A percentile compares a stretch with the other conserved stretches of the same genome.
These are phyloP conservation scores for Leucosporidium yakuticum DNA, from an alignment of 768 basidiomycete species.

Conservation along the genomic window DNA sequence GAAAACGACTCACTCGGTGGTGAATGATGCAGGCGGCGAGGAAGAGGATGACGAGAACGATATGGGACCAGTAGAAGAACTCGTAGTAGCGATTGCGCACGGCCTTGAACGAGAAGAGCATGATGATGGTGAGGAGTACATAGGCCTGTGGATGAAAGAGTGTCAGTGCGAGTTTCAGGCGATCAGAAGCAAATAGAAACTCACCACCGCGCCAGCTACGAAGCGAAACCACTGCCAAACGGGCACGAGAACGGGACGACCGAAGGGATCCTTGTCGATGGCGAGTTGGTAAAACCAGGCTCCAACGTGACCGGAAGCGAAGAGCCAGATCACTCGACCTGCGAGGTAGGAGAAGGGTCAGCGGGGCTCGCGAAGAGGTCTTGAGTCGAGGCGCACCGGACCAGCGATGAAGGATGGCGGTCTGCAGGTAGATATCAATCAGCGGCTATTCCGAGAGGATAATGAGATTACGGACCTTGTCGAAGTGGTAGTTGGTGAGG, in stretches of 20 bases:
- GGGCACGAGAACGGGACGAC: conserved; percentile 45
- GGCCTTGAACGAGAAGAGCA: conserved; percentile 51
- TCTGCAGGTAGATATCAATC: conserved; percentile 30
- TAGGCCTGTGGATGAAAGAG: conserved; percentile 51
- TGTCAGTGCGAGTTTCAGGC: neutral
- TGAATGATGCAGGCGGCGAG: conserved; percentile 61
- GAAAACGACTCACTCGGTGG: conserved; percentile 46
- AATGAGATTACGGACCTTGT: conserved; percentile 51
- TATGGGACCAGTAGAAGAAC: conserved; percentile 60
- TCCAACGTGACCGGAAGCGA: conserved; percentile 57
- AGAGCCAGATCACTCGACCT: conserved; percentile 63
- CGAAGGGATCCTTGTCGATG: conserved; percentile 48
- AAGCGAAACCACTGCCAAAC: conserved; percentile 61
- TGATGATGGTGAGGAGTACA: conserved; percentile 52
- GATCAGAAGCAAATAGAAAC: conserved; percentile 16
- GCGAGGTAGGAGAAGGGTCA: neutral
- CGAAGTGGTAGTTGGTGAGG: conserved; percentile 62
- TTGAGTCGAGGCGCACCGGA: conserved; percentile 33
- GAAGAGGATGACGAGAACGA: conserved; percentile 59
- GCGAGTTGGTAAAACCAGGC: conserved; percentile 65
- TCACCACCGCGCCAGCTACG: conserved; percentile 54
- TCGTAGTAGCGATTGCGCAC: conserved; percentile 57
- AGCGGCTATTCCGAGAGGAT: too few relatives aligned
- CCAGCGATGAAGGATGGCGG: conserved; percentile 66
- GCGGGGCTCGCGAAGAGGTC: neutral